A percentile compares a stretch with the other conserved stretches of the same genome.
Conservation (phyloP, 2,329 filamentous ascomycete genomes). For the Didymella sp. region DNA sequence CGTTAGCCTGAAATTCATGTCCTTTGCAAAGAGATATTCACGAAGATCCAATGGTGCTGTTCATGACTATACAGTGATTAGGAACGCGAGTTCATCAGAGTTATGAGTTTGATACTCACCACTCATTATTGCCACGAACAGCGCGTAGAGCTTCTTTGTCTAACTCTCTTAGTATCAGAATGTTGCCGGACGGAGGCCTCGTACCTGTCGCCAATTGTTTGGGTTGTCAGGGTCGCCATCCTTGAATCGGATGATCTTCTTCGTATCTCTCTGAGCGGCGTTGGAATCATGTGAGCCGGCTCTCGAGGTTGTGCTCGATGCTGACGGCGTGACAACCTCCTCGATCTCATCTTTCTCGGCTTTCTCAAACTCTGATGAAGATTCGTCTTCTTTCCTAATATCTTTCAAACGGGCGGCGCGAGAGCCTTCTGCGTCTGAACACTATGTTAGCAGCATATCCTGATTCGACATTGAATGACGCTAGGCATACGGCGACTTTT, state of each 20-base stretch:
- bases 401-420: conserved; percentile 24
- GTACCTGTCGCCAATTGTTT: conserved; percentile 52
- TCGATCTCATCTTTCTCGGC: conserved; percentile 40
- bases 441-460: conserved; percentile 14
- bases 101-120: conserved; percentile 48
- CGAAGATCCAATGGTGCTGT: conserved; percentile 71
- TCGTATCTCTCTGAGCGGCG: conserved; percentile 12
- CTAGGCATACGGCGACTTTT: conserved; percentile 22
- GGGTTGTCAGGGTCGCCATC: conserved; percentile 52
- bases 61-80: conserved; percentile 53
- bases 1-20: not conserved
- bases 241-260: conserved; percentile 49
- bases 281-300: conserved; percentile 17
- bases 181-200: not conserved
- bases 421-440: conserved; percentile 26
- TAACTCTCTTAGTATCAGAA: conserved; percentile 8
- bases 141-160: conserved; percentile 64
- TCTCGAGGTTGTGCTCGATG: conserved; percentile 20
- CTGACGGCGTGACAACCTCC: conserved; percentile 24
- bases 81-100: not conserved
- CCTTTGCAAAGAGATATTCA: not conserved
- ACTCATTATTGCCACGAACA: conserved; percentile 63
- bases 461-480: not conserved
- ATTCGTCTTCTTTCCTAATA: conserved; percentile 35
- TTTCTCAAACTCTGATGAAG: conserved; percentile 25